Evolutionary conservation across 495 filamentous ascomycete genomes (phyloP).

Genomic region (Diplogelasinospora grovesii): DNA sequence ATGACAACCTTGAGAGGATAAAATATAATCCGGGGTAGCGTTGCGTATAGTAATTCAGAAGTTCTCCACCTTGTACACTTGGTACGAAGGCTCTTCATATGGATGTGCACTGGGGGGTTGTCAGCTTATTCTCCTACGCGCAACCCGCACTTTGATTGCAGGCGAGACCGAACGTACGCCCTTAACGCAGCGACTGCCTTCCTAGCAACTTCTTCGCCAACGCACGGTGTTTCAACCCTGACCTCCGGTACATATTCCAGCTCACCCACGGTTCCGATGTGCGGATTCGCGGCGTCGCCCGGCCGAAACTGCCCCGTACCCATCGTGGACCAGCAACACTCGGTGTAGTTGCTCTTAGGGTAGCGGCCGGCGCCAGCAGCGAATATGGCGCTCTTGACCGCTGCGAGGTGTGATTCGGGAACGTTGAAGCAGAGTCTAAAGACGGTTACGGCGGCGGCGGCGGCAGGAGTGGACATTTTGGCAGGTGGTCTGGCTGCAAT

Average conservation of each 20-base stretch:
- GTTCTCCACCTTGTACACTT: slow-evolving; percentile 67
- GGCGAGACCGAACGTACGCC: slow-evolving; percentile 29
- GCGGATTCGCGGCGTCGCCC: slow-evolving; percentile 47
- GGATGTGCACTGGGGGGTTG: slow-evolving; percentile 71
- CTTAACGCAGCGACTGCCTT: slow-evolving; percentile 54
- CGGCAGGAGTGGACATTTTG: no score
- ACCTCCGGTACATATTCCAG: slow-evolving; percentile 48
- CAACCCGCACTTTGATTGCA: not conserved
- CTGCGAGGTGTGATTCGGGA: no score
- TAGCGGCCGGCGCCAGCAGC: slow-evolving; percentile 56
- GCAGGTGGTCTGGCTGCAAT: no score
- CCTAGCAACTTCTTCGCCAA: slow-evolving; percentile 34
- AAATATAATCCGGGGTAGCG: no score
- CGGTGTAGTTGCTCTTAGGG: slow-evolving; percentile 55
- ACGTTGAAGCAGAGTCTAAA: no score
- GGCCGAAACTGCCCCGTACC: slow-evolving; percentile 54
- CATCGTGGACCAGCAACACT: slow-evolving; percentile 49
- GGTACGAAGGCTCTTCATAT: slow-evolving; percentile 71
- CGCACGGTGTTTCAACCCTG: slow-evolving; percentile 48
- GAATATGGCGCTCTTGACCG: slow-evolving; percentile 59
- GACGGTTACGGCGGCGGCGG: no score
- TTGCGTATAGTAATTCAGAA: no score
- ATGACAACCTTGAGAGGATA: no score
- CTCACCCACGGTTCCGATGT: slow-evolving; percentile 46
- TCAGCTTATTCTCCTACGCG: no score